phyloP scores from a whole-genome alignment of 495 filamentous ascomycete species.

The Penicillium odoratum region DNA sequence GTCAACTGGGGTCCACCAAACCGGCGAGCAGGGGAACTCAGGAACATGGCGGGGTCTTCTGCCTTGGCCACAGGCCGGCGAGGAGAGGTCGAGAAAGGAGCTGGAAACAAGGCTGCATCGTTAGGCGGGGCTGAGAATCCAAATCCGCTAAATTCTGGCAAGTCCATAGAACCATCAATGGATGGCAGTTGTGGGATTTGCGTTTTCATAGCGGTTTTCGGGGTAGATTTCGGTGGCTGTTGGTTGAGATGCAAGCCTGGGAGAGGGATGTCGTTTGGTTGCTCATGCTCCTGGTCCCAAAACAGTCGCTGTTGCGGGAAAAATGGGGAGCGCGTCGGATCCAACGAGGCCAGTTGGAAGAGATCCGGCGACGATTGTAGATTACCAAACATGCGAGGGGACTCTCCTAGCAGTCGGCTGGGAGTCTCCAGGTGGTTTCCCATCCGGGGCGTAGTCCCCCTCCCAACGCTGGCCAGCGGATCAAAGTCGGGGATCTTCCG shows the following conservation, averaged over 20 bases:
- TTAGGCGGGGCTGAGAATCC: conserved; percentile 32
- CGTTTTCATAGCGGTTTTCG: conserved; percentile 10
- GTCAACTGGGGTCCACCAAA: conserved; percentile 46
- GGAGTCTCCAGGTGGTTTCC: conserved; percentile 42
- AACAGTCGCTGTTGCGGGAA: conserved; percentile 67
- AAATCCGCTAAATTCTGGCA: conserved; percentile 41
- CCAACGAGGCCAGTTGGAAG: conserved; percentile 69
- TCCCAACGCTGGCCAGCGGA: conserved; percentile 25
- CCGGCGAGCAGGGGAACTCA: conserved; percentile 52
- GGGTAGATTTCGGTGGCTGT: conserved; percentile 6
- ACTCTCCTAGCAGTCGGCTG: conserved; percentile 44
- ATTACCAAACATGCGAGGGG: conserved; percentile 51
- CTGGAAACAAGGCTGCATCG: conserved; percentile 46
- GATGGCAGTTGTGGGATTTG: conserved; percentile 43
- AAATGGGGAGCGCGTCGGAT: conserved; percentile 66
- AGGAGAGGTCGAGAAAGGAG: conserved; percentile 49
- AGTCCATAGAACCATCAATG: conserved; percentile 40
- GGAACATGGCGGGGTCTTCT: conserved; percentile 57
- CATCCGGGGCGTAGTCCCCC: conserved; percentile 24
- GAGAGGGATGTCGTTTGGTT: conserved; percentile 26
- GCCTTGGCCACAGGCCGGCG: conserved; percentile 39
- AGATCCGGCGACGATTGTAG: conserved; percentile 64
- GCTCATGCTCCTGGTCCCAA: conserved; percentile 65
- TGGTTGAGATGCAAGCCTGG: conserved; percentile 3
- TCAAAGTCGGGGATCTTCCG: conserved; percentile 42